Percentiles rank a stretch among this genome's conserved stretches.
Conservation (phyloP, 169 alveolate species). For the Eimeria nieschulzi region DNA sequence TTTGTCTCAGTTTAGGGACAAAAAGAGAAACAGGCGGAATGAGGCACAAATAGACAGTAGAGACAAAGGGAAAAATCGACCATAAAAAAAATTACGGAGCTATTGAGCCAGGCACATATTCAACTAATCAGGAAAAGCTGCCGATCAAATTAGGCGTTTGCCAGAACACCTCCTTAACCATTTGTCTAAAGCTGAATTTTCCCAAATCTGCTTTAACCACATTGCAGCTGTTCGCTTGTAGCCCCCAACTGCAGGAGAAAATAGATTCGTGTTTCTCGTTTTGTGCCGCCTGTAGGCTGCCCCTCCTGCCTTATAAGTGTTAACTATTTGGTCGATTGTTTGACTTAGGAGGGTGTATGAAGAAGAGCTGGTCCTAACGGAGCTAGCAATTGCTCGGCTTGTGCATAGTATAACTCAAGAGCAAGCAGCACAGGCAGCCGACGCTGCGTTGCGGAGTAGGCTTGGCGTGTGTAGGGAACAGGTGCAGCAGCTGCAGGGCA, state of each 20-base stretch:
- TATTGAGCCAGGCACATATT: neutral
- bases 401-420: slow-evolving; percentile 37
- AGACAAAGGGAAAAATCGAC: neutral
- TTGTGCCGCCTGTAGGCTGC: too few relatives aligned
- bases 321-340: neutral
- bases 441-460: slow-evolving; percentile 8
- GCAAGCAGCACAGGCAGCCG: slow-evolving; percentile 9
- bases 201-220: too few relatives aligned
- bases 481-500: neutral
- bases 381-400: slow-evolving; percentile 46
- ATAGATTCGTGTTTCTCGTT: too few relatives aligned
- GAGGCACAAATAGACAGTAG: neutral
- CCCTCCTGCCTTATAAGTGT: too few relatives aligned
- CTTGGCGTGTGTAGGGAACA: neutral
- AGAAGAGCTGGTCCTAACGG: slow-evolving; percentile 50
- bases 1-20: too few relatives aligned
- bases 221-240: too few relatives aligned
- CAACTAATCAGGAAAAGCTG: too few relatives aligned
- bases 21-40: too few relatives aligned
- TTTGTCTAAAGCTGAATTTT: too few relatives aligned
- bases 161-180: too few relatives aligned
- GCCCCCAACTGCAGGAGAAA: too few relatives aligned
- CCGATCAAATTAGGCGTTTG: too few relatives aligned
- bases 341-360: slow-evolving; percentile 36
- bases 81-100: neutral